Evolutionary conservation across 2,329 filamentous ascomycete genomes (phyloP), one percentile per base, ranked within the genome.

Genomic region (Colletotrichum cereale): DNA sequence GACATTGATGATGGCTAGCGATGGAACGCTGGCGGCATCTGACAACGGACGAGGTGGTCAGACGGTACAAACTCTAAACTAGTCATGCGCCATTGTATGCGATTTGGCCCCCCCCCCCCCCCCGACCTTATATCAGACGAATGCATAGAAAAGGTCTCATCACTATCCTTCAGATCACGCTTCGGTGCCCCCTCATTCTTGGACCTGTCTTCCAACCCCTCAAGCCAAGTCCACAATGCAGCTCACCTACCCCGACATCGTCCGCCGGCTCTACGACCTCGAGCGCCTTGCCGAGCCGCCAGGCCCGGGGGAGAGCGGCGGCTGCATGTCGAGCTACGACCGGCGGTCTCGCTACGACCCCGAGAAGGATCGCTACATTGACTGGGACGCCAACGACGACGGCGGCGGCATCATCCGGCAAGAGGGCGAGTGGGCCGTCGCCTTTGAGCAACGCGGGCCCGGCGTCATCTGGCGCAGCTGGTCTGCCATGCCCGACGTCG

Each of bases 261-360:
- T 71, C 6, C 68, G 68, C 18, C 52, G 65, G 58, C 65, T 71
- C 8, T 58, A 71, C 58, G 65, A 71, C 31, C 65, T 71, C 18
- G 68, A 71, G 57, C 68, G 65, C 29, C 68, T 71, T 21, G 68
- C 68, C 21, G 58, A 71, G 55, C 42, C 65, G 10, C 68, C 68
- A 11, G 36, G 29, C 12, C n/a, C 42, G 10, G 68, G 50, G 16
- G 68, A 71, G 65, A 65, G 47, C 53, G 68, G 68, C 31, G 68
- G 68, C 1, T 71, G 68, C 40, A 71, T 71, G 68, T 71, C 68
- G 31, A 71, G 68, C 65, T 68, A 71, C 67, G 68, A 71, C 58
- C 65, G 68, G 2, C 50, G 50, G 26, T 71, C 68, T n/a, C 64
- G 65, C 52, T 71, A 71, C 38, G 68, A 71, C 58, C 68, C 68